These are phyloP conservation scores for Colletotrichum sp. DNA, from an alignment of 2,329 filamentous ascomycete genomes.

Conservation along the genomic window DNA sequence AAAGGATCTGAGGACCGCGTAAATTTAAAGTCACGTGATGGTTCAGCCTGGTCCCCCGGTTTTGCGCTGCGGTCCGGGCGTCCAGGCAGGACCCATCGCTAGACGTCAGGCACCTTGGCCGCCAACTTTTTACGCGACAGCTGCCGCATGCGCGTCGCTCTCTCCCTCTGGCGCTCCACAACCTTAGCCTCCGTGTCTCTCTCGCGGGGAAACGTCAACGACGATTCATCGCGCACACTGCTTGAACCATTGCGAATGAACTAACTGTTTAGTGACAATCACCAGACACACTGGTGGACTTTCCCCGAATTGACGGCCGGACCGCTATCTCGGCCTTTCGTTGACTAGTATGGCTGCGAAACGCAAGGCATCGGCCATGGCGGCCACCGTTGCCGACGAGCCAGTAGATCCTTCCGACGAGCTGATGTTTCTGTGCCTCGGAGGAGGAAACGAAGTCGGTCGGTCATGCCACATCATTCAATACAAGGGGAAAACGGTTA, in stretches of 20 bases:
- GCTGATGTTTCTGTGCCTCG: slow-evolving; percentile 90
- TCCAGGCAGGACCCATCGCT: background rate
- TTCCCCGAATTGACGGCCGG: background rate
- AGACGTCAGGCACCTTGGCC: background rate
- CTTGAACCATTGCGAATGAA: background rate
- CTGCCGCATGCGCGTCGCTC: slow-evolving; percentile 9
- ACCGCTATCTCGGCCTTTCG: slow-evolving; percentile 3
- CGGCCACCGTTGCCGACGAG: slow-evolving; percentile 67
- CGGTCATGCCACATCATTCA: slow-evolving; percentile 97
- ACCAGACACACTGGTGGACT: background rate
- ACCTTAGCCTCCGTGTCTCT: background rate
- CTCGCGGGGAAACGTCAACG: background rate
- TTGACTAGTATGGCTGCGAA: slow-evolving; percentile 79
- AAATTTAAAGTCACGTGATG: slow-evolving; percentile 48
- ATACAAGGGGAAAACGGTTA: slow-evolving; percentile 99
- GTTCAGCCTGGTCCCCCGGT: background rate
- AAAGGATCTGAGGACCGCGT: slow-evolving; percentile 8
- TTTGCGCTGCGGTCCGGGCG: background rate
- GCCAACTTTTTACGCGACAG: slow-evolving; percentile 11
- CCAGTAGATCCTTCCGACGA: slow-evolving; percentile 93
- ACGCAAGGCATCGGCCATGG: slow-evolving; percentile 81
- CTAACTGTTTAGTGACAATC: background rate
- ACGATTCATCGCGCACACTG: background rate
- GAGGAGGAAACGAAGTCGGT: slow-evolving; percentile 96
- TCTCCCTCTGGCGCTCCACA: background rate